A percentile compares a stretch with the other conserved stretches of the same genome.
Evolutionary conservation across 129 eudicot genomes (phyloP).

Genomic region (Helianthus tuberosus): DNA sequence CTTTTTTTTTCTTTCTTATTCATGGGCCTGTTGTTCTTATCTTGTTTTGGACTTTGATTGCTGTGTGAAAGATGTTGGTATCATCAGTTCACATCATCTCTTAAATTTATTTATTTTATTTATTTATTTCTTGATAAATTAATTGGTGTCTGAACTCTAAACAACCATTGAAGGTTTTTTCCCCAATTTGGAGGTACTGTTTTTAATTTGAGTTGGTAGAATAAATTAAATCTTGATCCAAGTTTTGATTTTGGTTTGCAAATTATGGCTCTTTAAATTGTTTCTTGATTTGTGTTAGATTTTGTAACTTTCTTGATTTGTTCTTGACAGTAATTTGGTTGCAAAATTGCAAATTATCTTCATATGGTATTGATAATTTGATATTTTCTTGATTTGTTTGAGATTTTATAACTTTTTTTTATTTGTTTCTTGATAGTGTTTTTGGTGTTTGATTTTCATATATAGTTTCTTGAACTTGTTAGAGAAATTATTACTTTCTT

Average conservation of each 20-base stretch:
- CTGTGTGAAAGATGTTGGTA: slow-evolving; percentile 31
- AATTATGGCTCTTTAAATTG: not conserved
- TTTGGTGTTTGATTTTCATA: not conserved
- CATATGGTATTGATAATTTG: slow-evolving; percentile 1
- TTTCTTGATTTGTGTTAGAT: not conserved
- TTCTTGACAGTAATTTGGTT: not conserved
- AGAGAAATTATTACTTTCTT: not conserved
- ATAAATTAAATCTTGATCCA: slow-evolving; percentile 21
- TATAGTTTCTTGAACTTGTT: not conserved
- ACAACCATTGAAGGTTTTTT: not conserved
- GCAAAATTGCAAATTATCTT: not conserved
- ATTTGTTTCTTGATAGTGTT: slow-evolving; percentile 11
- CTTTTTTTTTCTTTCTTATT: slow-evolving; percentile 36
- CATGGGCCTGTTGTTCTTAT: slow-evolving; percentile 49
- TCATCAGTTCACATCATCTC: slow-evolving; percentile 30
- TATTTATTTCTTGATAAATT: slow-evolving; percentile 16
- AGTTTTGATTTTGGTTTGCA: slow-evolving; percentile 8
- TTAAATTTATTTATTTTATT: slow-evolving; percentile 8
- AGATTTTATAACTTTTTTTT: slow-evolving; percentile 2
- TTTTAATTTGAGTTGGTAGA: slow-evolving; percentile 23
- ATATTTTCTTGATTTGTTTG: slow-evolving; percentile 6
- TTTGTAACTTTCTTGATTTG: slow-evolving; percentile 12
- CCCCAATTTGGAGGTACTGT: slow-evolving; percentile 9
- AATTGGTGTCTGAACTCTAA: slow-evolving; percentile 1
- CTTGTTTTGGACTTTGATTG: slow-evolving; percentile 45